These are phyloP conservation scores for Fusarium sp. DNA, from an alignment of 2,329 filamentous ascomycete genomes.

Conservation along the genomic window DNA sequence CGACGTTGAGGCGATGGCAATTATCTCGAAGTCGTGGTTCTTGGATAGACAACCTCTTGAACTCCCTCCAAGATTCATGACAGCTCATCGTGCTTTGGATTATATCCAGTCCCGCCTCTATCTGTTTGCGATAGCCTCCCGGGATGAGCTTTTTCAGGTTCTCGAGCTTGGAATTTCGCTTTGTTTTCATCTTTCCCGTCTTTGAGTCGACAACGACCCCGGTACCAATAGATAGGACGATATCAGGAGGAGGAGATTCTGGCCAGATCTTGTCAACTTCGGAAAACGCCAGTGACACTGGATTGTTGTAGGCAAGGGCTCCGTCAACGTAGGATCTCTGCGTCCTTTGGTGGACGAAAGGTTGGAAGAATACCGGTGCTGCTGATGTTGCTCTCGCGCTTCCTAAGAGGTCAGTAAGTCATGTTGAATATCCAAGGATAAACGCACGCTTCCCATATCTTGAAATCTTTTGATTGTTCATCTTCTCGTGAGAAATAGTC, in stretches of 20 bases:
- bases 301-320: slow-evolving; percentile 19
- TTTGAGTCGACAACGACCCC: not conserved
- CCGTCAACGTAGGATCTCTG: slow-evolving; percentile 14
- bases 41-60: not conserved
- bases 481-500: slow-evolving; percentile 18
- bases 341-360: slow-evolving; percentile 4
- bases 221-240: slow-evolving; percentile 15
- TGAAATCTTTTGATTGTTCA: slow-evolving; percentile 9
- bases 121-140: not conserved
- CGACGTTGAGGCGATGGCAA: slow-evolving; percentile 22
- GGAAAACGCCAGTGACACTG: not conserved
- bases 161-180: not conserved
- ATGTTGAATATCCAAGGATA: fast-evolving
- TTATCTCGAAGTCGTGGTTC: not conserved
- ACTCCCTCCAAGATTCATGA: slow-evolving; percentile 15
- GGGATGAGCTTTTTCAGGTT: slow-evolving; percentile 1
- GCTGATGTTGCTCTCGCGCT: slow-evolving; percentile 32
- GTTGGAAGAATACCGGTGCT: slow-evolving; percentile 13
- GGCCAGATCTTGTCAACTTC: slow-evolving; percentile 28
- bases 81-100: slow-evolving; percentile 9
- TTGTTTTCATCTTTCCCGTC: not conserved
- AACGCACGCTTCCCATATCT: slow-evolving; percentile 31
- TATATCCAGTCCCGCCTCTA: slow-evolving; percentile 10
- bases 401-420: slow-evolving; percentile 5
- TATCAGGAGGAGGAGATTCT: slow-evolving; percentile 4